These are phyloP conservation scores for Spatholobus suberectus DNA, from an alignment of 306 rosid species.

Conservation along the genomic window DNA sequence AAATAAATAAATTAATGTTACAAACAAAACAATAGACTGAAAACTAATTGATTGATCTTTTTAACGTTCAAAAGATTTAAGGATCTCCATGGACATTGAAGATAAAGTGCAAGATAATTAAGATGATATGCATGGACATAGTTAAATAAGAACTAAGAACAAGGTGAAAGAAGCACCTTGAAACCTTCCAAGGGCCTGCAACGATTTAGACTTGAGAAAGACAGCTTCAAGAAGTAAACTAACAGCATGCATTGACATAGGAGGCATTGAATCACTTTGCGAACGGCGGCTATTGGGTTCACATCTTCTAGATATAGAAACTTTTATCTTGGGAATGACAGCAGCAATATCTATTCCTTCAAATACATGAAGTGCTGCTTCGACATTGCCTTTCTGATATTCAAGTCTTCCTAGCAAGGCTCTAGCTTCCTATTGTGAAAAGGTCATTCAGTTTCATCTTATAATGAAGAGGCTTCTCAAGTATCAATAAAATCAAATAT, in stretches of 20 bases:
- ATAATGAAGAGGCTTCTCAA: conserved; percentile 9
- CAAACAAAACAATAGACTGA: neutral
- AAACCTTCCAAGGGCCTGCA: conserved; percentile 80
- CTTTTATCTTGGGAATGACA: conserved; percentile 73
- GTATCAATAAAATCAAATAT: conserved; percentile 29
- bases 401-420: conserved; percentile 95
- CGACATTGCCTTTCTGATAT: conserved; percentile 83
- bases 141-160: conserved; percentile 4
- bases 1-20: conserved; percentile 32
- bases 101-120: conserved; percentile 18
- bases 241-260: conserved; percentile 90
- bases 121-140: neutral
- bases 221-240: conserved; percentile 93
- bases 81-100: neutral
- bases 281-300: conserved; percentile 62
- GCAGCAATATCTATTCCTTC: conserved; percentile 90
- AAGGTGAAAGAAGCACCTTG: conserved; percentile 61
- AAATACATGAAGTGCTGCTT: conserved; percentile 95
- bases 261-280: conserved; percentile 62
- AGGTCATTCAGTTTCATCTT: conserved; percentile 32
- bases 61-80: neutral
- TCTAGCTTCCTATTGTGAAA: conserved; percentile 81
- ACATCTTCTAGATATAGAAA: conserved; percentile 68
- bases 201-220: conserved; percentile 82
- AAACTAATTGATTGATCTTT: neutral